Evolutionary conservation across 352 stramenopile species (phyloP), one percentile per base, ranked within the genome.

Genomic region (Phytophthora podocarpi): DNA sequence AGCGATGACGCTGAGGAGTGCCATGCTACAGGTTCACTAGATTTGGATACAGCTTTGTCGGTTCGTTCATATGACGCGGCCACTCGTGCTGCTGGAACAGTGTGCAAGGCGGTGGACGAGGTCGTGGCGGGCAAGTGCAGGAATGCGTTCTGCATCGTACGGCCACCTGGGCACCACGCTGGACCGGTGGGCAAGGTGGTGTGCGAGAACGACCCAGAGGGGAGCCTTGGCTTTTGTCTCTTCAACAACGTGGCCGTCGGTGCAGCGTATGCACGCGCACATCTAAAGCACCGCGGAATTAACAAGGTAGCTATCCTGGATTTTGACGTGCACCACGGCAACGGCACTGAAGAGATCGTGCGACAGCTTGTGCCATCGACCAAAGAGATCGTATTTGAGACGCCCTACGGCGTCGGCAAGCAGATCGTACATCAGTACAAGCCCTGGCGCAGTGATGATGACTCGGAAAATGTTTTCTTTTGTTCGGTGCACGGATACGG

Each of bases 291-390:
- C 55, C 74, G 89, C 43, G 91, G 91, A 2, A 95, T 99, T 41
- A 70, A 96, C 49, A 92, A 91, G 49, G 83, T 99, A 39, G 97
- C 96, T 4, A 98, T 99, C 61, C 69, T 99, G 36, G 97, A 99
- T 65, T 99, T 99, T 85, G 97, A 99, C 74, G 96, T 99, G 21
- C 97, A 99, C 68, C 97, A 99, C 69, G 89, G 97, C 41, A 99
- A 99, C 78, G 97, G 97, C 13, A 99, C 97, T 0, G 96, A 99
- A 57, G 85, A 98, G 41, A 98, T 98, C 49, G 89, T 99, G 41
- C 80, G 90, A 13, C 88, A 98, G 47, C 74, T 99, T 1, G 84
- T 97, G 43, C 97, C 97, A 1, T 85, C 66, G 41, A 85, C 87
- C 3, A 78, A 95, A 40, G 88, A 92, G 59, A 61, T 90, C 12